phyloP scores from a whole-genome alignment of 345 rosid species.

The Populus davidiana region DNA sequence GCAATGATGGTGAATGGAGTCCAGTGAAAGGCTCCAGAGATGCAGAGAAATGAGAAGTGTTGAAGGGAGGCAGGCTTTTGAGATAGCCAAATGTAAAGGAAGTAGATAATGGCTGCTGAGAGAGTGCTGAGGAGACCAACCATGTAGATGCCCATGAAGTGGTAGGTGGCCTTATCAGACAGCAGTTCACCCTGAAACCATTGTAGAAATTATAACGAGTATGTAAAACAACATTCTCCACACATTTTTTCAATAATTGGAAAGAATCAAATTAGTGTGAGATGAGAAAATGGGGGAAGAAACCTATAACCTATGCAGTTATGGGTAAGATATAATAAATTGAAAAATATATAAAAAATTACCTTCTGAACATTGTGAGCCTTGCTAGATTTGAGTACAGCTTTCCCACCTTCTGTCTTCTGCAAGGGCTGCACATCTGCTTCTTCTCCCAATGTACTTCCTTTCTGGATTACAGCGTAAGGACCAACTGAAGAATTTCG shows the following conservation, averaged over 20 bases:
- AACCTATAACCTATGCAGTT: no score
- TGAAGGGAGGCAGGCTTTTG: conserved; percentile 37
- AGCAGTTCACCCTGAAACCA: conserved; percentile 31
- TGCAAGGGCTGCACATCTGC: conserved; percentile 49
- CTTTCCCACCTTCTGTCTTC: conserved; percentile 42
- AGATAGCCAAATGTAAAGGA: conserved; percentile 37
- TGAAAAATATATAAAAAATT: conserved; percentile 8
- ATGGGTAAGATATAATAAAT: neutral
- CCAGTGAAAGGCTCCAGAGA: conserved; percentile 65
- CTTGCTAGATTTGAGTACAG: conserved; percentile 26
- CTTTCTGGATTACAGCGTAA: conserved; percentile 58
- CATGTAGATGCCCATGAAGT: conserved; percentile 53
- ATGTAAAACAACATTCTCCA: neutral
- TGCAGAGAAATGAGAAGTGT: conserved; percentile 43
- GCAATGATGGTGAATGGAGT: conserved; percentile 46
- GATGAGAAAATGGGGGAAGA: no score
- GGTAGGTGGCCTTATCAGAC: conserved; percentile 20
- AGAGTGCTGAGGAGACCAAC: conserved; percentile 53
- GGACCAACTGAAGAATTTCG: conserved; percentile 52
- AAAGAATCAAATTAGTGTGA: no score
- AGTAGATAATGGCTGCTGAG: conserved; percentile 47
- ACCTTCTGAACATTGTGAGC: conserved; percentile 26
- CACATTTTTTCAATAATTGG: no score
- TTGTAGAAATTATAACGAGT: neutral
- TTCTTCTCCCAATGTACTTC: conserved; percentile 46